Base-by-base conservation (phyloP, 768 basidiomycete species). In the Hemileccinum rubropunctum region DNA sequence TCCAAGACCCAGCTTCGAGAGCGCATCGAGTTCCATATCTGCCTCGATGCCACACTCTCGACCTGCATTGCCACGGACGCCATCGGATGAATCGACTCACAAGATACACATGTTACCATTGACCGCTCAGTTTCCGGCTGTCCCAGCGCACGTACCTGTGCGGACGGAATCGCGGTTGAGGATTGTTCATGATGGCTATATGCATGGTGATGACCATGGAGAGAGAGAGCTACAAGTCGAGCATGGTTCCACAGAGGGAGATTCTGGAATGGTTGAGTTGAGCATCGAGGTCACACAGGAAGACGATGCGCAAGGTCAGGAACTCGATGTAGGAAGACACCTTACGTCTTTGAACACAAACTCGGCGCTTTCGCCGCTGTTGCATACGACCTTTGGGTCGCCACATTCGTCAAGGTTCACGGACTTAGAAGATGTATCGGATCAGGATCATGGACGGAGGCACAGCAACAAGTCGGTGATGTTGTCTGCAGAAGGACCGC, bases 371-470 rank as follows among this genome's bases (percentile, higher is more conserved):
- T 73, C 73, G 8, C 74, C 75, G 15, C 48, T 75, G 8, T 57
- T 76, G 36, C 73, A 76, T 58, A 68, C 74, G 28, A 64, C 65
- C 9, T 77, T 77, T 57, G 65, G 70, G 37, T 74, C 75, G 14
- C 74, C 73, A 3, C 54, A 62, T 53, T 65, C 70, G 15, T 64
- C 64, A 32, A 52, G 60, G 50, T 61, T 57, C 42, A 66, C 68
- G 27, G 66, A 69, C 20, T 15, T 48, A 12, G 67, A 67, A 35
- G 67, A 63, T 14, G 61, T 58, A 27, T 60, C 63, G 5, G 64
- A 64, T 53, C 57, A 58, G 33, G 59, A 53, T 33, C 48, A 58
- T 17, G 47, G 39, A 14, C 61, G 45, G 51, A 52, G 58, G 39
- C 26, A 49, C 33, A 59, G 58, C 18, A 53, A 50, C 48, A 54